Evolutionary conservation across 345 rosid genomes (phyloP).

Genomic region (Ceriops zippeliana): DNA sequence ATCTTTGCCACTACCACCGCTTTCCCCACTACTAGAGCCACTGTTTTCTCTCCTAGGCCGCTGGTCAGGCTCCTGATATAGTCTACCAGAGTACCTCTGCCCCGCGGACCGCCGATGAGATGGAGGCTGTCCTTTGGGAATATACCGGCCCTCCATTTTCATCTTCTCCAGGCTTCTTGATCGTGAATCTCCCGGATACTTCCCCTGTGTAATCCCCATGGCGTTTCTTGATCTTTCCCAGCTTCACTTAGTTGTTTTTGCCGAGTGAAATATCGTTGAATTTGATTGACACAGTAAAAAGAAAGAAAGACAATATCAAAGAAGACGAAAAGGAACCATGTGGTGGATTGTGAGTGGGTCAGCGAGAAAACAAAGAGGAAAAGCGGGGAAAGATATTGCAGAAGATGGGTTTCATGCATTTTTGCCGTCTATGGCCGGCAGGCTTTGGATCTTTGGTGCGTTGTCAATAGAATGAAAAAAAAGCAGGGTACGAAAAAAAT

Average conservation of each 20-base stretch:
- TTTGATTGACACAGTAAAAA: neutral
- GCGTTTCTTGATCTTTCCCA: slow-evolving; percentile 15
- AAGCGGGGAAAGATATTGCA: slow-evolving; percentile 8
- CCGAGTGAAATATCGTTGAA: neutral
- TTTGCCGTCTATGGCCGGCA: slow-evolving; percentile 51
- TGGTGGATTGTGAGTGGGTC: slow-evolving; percentile 20
- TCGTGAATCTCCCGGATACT: slow-evolving; percentile 32
- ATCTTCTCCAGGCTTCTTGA: slow-evolving; percentile 37
- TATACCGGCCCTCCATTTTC: slow-evolving; percentile 45
- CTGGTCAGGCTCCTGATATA: slow-evolving; percentile 10
- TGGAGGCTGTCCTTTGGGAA: slow-evolving; percentile 7
- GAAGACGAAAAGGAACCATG: slow-evolving; percentile 15
- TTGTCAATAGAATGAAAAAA: neutral
- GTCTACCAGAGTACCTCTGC: slow-evolving; percentile 31
- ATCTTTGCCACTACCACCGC: slow-evolving; percentile 13
- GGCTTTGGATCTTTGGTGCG: neutral
- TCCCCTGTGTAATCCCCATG: slow-evolving; percentile 58
- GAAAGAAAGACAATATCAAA: slow-evolving; percentile 2
- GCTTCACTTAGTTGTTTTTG: neutral
- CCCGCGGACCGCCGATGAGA: slow-evolving; percentile 43
- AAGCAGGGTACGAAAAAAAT: no score
- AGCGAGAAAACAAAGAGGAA: neutral
- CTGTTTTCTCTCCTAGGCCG: slow-evolving; percentile 3
- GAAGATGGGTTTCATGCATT: slow-evolving; percentile 6
- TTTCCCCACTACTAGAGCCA: slow-evolving; percentile 6